Evolutionary conservation across 2,329 filamentous ascomycete species (phyloP).

Genomic region (Trichoderma koningiopsis): DNA sequence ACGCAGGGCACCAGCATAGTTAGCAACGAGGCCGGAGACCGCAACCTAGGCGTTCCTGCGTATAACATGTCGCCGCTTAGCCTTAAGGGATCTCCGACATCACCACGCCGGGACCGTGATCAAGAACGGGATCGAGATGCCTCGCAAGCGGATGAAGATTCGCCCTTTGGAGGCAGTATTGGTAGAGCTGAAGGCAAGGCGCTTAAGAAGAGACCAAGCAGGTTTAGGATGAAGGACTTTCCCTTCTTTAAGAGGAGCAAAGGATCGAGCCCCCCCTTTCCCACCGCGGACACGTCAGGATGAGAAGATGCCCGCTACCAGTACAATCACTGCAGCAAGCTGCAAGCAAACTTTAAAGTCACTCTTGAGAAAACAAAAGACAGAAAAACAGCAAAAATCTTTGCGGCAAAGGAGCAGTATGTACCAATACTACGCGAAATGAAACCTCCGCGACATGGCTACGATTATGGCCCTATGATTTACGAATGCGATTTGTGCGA

Average conservation of each 20-base stretch:
- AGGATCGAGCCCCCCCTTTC: constrained; percentile 38
- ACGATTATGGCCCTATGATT: constrained; percentile 24
- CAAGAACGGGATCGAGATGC: constrained; percentile 11
- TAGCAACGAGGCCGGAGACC: constrained; percentile 60
- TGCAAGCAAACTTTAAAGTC: not conserved
- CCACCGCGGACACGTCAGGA: constrained; percentile 40
- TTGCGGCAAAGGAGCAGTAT: constrained; percentile 1
- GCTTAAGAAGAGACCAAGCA: constrained; percentile 63
- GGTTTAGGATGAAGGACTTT: constrained; percentile 65
- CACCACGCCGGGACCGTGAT: constrained; percentile 31
- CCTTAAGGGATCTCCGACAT: constrained; percentile 36
- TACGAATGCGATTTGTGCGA: constrained; percentile 24
- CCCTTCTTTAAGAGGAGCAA: constrained; percentile 59
- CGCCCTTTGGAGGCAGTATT: constrained; percentile 45
- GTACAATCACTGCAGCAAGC: not conserved
- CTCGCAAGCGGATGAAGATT: constrained; percentile 36
- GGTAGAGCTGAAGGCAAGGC: constrained; percentile 52
- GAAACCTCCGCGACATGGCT: constrained; percentile 6
- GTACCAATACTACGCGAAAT: constrained; percentile 6
- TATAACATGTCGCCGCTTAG: constrained; percentile 44
- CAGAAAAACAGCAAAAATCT: not conserved
- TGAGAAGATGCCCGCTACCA: constrained; percentile 31
- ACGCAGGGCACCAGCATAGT: constrained; percentile 67
- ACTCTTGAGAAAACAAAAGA: not conserved
- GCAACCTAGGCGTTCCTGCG: constrained; percentile 47